These are phyloP conservation scores for Luffa acutangula DNA, from an alignment of 306 rosid genomes.

Conservation along the genomic window DNA sequence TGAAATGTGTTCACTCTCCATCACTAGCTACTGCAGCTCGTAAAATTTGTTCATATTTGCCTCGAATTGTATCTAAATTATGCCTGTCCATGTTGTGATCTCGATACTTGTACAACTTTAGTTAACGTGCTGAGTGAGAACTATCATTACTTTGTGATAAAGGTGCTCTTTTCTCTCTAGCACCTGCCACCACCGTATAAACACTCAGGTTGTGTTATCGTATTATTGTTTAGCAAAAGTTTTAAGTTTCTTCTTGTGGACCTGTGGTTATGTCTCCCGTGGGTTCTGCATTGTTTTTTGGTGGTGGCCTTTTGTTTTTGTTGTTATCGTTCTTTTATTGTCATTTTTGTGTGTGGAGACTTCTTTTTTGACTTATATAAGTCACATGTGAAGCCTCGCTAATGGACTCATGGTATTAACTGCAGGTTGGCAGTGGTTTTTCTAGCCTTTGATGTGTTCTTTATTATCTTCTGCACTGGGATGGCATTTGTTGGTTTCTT, in stretches of 20 bases:
- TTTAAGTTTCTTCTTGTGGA: not conserved
- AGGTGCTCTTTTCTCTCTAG: not conserved
- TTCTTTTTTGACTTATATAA: not conserved
- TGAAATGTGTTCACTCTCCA: not conserved
- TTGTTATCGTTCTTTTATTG: not conserved
- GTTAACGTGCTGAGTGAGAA: not conserved
- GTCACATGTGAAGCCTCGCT: not conserved
- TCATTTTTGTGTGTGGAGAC: not conserved
- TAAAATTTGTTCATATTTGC: not conserved
- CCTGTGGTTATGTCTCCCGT: not conserved
- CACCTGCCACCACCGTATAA: not conserved
- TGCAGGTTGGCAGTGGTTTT: constrained; percentile 84
- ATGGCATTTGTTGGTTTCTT: constrained; percentile 57
- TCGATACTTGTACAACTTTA: not conserved
- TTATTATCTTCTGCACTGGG: constrained; percentile 65
- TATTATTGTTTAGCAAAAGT: not conserved
- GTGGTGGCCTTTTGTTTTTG: not conserved
- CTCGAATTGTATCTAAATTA: not conserved
- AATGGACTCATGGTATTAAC: constrained; percentile 7
- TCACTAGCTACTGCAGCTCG: not conserved
- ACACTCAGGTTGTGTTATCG: not conserved
- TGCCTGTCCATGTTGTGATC: not conserved
- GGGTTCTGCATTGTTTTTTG: not conserved
- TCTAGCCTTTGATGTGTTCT: constrained; percentile 73
- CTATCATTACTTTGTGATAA: not conserved